phyloP scores from a whole-genome alignment of 2,329 filamentous ascomycete species.

The Aspergillus awamori region DNA sequence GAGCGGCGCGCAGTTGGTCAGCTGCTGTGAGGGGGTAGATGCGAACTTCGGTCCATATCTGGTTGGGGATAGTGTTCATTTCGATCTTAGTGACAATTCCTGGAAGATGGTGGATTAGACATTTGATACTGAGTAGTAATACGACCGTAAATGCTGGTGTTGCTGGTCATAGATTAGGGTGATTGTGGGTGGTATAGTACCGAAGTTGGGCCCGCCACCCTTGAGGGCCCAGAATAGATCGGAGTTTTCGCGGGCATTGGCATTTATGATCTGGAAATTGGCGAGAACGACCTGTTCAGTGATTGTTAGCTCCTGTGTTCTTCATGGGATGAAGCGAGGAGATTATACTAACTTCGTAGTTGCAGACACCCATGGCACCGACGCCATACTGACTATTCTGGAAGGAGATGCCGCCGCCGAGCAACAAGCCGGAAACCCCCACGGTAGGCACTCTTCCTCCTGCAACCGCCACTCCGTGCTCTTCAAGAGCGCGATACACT shows the following conservation, averaged over 20 bases:
- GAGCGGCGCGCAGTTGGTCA: constrained; percentile 10
- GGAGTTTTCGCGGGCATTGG: constrained; percentile 21
- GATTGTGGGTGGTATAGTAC: constrained; percentile 14
- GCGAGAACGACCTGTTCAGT: constrained; percentile 20
- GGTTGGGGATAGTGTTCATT: constrained; percentile 21
- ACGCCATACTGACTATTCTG: constrained; percentile 22
- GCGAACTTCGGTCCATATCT: constrained; percentile 18
- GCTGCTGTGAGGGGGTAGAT: constrained; percentile 12
- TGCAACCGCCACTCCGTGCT: constrained; percentile 44
- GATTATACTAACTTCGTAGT: constrained; percentile 20
- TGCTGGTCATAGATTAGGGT: not conserved
- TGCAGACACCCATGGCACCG: constrained; percentile 17
- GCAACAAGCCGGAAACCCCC: constrained; percentile 50
- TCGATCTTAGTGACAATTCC: constrained; percentile 22
- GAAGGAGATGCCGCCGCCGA: constrained; percentile 40
- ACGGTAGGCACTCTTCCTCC: constrained; percentile 50
- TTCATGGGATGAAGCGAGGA: not conserved
- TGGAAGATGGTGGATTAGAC: not conserved
- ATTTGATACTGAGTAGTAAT: not conserved
- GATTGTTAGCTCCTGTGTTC: not conserved
- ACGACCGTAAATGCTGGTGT: not conserved
- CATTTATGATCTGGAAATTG: constrained; percentile 19
- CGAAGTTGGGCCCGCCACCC: constrained; percentile 34
- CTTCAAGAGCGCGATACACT: constrained; percentile 47
- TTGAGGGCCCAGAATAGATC: constrained; percentile 38